Evolutionary conservation across 1,284 basidiomycete genomes (phyloP).

Genomic region (Ganoderma lingzhi): DNA sequence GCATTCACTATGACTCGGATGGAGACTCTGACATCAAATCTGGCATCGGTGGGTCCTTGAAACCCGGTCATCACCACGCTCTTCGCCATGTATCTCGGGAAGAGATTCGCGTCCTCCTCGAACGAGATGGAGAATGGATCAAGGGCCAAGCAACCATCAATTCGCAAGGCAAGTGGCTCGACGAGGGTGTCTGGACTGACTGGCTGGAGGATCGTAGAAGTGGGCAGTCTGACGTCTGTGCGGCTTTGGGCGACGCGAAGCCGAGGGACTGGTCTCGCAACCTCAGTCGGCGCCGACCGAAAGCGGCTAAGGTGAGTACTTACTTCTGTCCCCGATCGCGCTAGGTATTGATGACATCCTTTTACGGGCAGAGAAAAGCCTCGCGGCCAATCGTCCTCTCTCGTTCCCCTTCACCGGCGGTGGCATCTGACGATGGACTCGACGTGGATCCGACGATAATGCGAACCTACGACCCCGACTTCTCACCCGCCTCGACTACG

Average conservation of each 20-base stretch:
- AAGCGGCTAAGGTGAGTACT: neutral
- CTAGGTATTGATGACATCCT: neutral
- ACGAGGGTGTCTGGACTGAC: constrained; percentile 51
- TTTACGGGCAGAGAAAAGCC: neutral
- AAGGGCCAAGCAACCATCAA: constrained; percentile 43
- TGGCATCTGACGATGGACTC: neutral
- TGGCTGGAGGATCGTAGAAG: constrained; percentile 42
- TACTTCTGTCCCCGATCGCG: neutral
- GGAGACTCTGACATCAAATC: constrained; percentile 45
- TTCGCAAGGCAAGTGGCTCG: neutral
- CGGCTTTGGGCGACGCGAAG: constrained; percentile 13
- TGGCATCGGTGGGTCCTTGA: constrained; percentile 13
- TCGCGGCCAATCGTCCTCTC: neutral
- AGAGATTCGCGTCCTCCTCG: constrained; percentile 54
- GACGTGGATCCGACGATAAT: neutral
- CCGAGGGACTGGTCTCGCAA: constrained; percentile 12
- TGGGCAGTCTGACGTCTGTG: neutral
- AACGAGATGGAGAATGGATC: constrained; percentile 60
- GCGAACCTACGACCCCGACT: constrained; percentile 54
- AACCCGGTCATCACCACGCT: constrained; percentile 23
- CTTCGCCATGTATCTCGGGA: constrained; percentile 52
- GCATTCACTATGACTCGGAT: constrained; percentile 40
- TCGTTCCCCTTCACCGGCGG: neutral
- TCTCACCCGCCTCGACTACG: constrained; percentile 41
- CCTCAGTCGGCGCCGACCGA: constrained; percentile 3